Percentiles rank a stretch among this genome's conserved stretches.
Evolutionary conservation across 2,329 filamentous ascomycete species (phyloP).

Genomic region (Monosporascus sp.): DNA sequence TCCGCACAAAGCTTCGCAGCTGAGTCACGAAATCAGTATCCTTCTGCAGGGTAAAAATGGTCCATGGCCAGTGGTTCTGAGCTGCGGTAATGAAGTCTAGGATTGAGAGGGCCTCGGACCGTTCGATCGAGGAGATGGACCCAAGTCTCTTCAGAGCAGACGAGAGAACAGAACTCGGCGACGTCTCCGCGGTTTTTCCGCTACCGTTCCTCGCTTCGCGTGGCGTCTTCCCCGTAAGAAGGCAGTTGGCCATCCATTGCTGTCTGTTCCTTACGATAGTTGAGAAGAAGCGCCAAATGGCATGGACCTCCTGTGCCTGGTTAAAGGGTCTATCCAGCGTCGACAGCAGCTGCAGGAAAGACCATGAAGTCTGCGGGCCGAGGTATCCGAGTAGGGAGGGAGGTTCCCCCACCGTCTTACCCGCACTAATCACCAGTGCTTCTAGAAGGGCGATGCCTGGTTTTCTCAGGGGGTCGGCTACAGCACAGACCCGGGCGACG

Average conservation of each 20-base stretch:
- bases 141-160: conserved; percentile 68
- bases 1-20: conserved; percentile 64
- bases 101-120: conserved; percentile 65
- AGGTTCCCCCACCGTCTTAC: conserved; percentile 64
- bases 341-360: conserved; percentile 75
- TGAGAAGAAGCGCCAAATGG: conserved; percentile 81
- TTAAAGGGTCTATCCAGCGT: conserved; percentile 71
- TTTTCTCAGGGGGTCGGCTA: conserved; percentile 59
- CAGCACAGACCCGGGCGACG: conserved; percentile 70
- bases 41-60: conserved; percentile 71
- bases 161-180: conserved; percentile 61
- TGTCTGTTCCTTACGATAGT: conserved; percentile 84
- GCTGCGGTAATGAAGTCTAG: conserved; percentile 83
- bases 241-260: conserved; percentile 91
- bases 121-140: conserved; percentile 57
- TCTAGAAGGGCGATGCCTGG: conserved; percentile 67
- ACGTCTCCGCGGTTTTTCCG: conserved; percentile 44
- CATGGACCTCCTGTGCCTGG: conserved; percentile 57
- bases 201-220: conserved; percentile 63
- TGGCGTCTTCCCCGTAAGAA: conserved; percentile 83
- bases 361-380: conserved; percentile 74
- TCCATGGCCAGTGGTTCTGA: conserved; percentile 95
- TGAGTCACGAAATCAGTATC: conserved; percentile 69
- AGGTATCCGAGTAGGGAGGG: conserved; percentile 92
- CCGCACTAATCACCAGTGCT: conserved; percentile 65